These are phyloP conservation scores for Obelidium mucronatum DNA, from an alignment of 192 early-diverging fungal genomes.

Conservation along the genomic window DNA sequence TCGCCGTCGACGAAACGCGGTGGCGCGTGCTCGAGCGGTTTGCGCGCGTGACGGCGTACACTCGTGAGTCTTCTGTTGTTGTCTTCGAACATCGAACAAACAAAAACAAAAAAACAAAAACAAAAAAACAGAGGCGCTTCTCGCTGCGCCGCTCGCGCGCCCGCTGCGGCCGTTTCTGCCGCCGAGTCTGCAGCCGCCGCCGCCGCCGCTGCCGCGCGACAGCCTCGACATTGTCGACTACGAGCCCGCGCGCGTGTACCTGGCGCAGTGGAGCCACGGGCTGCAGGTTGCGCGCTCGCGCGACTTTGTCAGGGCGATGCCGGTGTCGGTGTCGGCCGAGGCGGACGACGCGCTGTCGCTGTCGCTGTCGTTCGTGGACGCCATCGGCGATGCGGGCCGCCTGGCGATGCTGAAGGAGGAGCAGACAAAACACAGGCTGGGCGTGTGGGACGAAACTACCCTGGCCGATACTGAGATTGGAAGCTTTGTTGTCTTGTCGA, in stretches of 20 bases:
- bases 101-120: neutral
- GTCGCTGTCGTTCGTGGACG: neutral
- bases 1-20: constrained; percentile 34
- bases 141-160: constrained; percentile 52
- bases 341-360: neutral
- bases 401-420: constrained; percentile 38
- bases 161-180: constrained; percentile 56
- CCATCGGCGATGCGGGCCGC: constrained; percentile 13
- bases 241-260: constrained; percentile 56
- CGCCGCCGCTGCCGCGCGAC: constrained; percentile 25
- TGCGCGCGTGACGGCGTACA: constrained; percentile 54
- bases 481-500: constrained; percentile 33
- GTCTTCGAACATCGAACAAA: neutral
- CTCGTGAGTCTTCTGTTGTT: neutral
- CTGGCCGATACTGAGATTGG: constrained; percentile 29
- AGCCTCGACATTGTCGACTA: constrained; percentile 51
- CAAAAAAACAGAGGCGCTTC: constrained; percentile 36
- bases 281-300: constrained; percentile 38
- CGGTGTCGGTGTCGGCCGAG: constrained; percentile 13
- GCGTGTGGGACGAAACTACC: constrained; percentile 39
- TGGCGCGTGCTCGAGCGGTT: constrained; percentile 59
- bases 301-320: neutral
- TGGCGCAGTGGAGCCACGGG: constrained; percentile 50
- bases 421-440: neutral
- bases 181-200: constrained; percentile 39